Conservation (phyloP, 208 protist species). For the Endotrypanum monterogeii region DNA sequence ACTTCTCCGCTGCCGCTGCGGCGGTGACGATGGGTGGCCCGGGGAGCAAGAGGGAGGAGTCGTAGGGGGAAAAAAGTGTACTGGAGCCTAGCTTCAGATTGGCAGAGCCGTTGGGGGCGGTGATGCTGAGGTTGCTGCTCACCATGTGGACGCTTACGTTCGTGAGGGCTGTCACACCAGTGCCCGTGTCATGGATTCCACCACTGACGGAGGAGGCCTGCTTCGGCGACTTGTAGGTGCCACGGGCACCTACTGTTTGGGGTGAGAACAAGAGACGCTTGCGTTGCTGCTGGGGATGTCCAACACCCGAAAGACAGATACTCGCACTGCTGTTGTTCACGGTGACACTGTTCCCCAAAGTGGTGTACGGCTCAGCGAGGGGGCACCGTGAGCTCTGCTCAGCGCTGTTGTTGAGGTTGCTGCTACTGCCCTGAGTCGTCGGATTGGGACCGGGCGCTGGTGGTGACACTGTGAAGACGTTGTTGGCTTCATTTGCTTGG, state of each 20-base stretch:
- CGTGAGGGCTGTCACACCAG: neutral
- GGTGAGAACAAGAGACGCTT: neutral
- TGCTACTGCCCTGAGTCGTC: neutral
- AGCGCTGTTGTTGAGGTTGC: neutral
- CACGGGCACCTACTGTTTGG: neutral
- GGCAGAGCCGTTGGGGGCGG: slow-evolving; percentile 1
- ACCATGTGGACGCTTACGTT: neutral
- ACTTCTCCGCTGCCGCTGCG: neutral
- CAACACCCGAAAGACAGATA: neutral
- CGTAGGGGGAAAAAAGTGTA: neutral
- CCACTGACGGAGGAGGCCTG: neutral
- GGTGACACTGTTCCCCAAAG: slow-evolving; percentile 1
- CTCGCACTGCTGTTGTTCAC: neutral
- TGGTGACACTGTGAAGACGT: slow-evolving; percentile 7
- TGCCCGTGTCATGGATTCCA: neutral
- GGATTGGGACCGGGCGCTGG: neutral
- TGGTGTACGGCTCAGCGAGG: neutral
- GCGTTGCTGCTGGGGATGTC: neutral
- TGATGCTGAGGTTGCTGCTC: slow-evolving; percentile 1
- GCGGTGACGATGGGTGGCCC: neutral
- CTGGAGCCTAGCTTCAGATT: neutral
- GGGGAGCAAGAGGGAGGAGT: neutral
- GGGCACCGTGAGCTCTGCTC: neutral
- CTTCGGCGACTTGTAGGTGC: neutral
- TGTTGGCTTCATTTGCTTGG: slow-evolving; percentile 9